Base-by-base conservation (phyloP, 2,329 filamentous ascomycete species). In the Aspergillus aculeatus region DNA sequence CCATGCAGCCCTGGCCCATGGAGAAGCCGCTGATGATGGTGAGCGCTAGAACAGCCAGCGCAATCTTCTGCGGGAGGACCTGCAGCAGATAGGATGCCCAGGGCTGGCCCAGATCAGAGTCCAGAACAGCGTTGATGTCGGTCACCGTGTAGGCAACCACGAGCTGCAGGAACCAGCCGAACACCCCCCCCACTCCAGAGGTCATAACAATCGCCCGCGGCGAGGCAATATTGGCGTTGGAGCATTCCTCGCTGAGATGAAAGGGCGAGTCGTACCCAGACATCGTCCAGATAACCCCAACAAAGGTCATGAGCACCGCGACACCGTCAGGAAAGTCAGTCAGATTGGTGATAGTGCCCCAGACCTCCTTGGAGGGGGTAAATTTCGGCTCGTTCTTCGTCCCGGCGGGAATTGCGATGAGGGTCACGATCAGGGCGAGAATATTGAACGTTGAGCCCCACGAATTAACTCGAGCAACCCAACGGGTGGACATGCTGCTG, bases 1-100 rank as follows among this genome's bases (percentile, higher is more conserved):
- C 84, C 85, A 89, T 90, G 70, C 87, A 89, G 1, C 87, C 88
- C 71, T 90, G 87, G 5, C 88, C 88, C 85, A 90, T 90, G 47
- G 83, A 85, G 69, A 90, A 90, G 2, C 86, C 84, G 59, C 86
- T 88, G 47, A 90, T 78, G 63, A 90, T 89, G 2, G 87, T 90
- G 47, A 90, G 73, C 0, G 82, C 76, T 12, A 90, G 82, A 54
- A 90, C 83, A 1, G 85, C 84, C 26, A 89, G 77, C 3, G 86
- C 86, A 1, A 82, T 80, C 56, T 83, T 84, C 58, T 83, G 78
- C 0, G 85, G 83, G 60, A 91, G 77, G 50, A 88, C 81, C 69
- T 90, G 87, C 54, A 88, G 80, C 16, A 90, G 79, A 65, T 89
- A 89, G 3, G 87, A 86, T 2, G 87, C 88, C 79, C 87, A 90